Evolutionary conservation across 1,284 basidiomycete genomes (phyloP), one percentile per base, ranked within the genome.

Genomic region (Tylopilus microsporus): DNA sequence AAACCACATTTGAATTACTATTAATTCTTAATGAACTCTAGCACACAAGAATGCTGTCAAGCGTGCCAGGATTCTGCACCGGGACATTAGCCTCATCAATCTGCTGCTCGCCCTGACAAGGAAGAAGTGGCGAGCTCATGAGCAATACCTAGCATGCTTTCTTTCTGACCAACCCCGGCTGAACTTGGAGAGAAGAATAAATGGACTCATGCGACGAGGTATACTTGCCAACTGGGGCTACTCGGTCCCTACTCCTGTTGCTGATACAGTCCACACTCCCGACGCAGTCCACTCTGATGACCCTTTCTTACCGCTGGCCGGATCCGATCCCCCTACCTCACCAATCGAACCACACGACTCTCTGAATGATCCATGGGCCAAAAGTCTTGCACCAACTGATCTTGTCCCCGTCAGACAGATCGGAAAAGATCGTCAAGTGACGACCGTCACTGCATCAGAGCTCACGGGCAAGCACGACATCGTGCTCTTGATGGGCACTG

Each of bases 191-290:
- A 4, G 15, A 2, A 48, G 6, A 30, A 57, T 51, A 47, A 5
- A 32, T 1, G 34, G 12, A 6, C 49, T 59, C 15, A 0, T 12
- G 13, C 32, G 30, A 42, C 37, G n/a, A 34, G 57, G 57, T 12
- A 5, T 58, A 3, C 57, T 58, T 5, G 53, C 36, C 3, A 30
- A 58, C 49, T 58, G 56, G 61, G 56, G 56, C 25, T 61, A 56
- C 34, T 30, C 57, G 37, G 47, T 49, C 11, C 52, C 47, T 8
- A 12, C 43, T 39, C 13, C 6, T 3, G 15, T 13, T 15, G 3
- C 39, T 39, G 39, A 39, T 6, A 39, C 39, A 16, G 39, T 39
- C 39, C 39, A 39, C 37, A 39, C 37, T 39, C 11, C 37, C 12
- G 37, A 39, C 11, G 12, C 37, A 39, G 37, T 39, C 37, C 37